A percentile compares a stretch with the other conserved stretches of the same genome.
These are phyloP conservation scores for Lentithecium fluviatile DNA, from an alignment of 495 filamentous ascomycete species.

Conservation along the genomic window DNA sequence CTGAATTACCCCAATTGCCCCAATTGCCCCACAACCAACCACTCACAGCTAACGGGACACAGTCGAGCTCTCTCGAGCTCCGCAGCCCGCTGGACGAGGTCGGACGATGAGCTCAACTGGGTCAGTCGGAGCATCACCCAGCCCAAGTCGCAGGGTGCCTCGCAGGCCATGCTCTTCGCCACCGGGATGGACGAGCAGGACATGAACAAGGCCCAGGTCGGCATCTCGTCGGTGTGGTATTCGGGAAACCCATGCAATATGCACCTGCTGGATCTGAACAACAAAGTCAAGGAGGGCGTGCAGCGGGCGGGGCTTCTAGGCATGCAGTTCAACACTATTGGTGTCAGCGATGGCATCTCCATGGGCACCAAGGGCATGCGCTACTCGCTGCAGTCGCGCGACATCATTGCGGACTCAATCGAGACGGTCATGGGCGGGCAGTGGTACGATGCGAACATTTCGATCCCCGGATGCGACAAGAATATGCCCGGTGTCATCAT, in stretches of 20 bases:
- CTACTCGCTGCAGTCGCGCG: conserved; percentile 88
- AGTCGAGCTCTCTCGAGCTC: conserved; percentile 36
- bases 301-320: conserved; percentile 47
- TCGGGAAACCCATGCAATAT: conserved; percentile 98
- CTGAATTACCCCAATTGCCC: conserved; percentile 5
- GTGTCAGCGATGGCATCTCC: conserved; percentile 82
- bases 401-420: conserved; percentile 95
- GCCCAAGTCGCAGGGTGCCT: conserved; percentile 95
- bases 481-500: conserved; percentile 99
- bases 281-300: conserved; percentile 81
- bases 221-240: conserved; percentile 91
- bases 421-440: conserved; percentile 99
- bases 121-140: conserved; percentile 83
- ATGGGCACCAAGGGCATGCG: conserved; percentile 89
- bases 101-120: conserved; percentile 57
- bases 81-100: conserved; percentile 12
- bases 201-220: conserved; percentile 92
- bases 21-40: no score
- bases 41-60: conserved; percentile 21
- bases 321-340: conserved; percentile 94
- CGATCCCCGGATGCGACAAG: conserved; percentile 98
- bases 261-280: conserved; percentile 88
- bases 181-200: conserved; percentile 80
- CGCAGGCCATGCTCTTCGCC: conserved; percentile 98
- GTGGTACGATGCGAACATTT: conserved; percentile 99